Base-by-base conservation (phyloP, 2,329 filamentous ascomycete species). In the Chaetomiaceae sp. region DNA sequence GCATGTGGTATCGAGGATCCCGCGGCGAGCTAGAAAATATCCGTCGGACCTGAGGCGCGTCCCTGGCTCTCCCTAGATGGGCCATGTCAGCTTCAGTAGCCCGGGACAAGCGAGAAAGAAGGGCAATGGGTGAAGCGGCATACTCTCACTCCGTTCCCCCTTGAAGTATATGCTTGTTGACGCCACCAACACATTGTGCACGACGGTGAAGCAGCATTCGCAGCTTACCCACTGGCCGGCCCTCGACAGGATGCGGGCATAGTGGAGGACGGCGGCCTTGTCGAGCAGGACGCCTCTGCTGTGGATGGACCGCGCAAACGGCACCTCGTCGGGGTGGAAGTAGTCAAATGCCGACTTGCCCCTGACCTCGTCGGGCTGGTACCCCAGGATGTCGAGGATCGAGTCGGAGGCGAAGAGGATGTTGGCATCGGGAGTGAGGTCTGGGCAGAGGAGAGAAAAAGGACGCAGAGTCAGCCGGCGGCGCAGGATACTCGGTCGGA, bases 141-240 rank as follows among this genome's bases (percentile, higher is more conserved):
- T 74, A 93, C 88, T 83, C 59, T 88, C 76, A 58, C 84, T 90
- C 60, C 79, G 84, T 52, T 75, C 73, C 19, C 82, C 81, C 44
- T 74, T 71, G 42, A 75, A 74, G 62, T 93, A 94, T 52, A 93
- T 77, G 60, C 84, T 89, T 11, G 83, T 91, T 60, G 86, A 89
- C 33, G 86, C 87, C 39, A 94, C 86, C 65, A 95, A 72, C 18
- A 93, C 86, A 73, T 94, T 84, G 64, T 94, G 86, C 35, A 94
- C 88, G 34, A 94, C 75, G 5, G 88, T 93, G 63, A 94, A 95
- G 64, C 88, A 89, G 65, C 87, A 93, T 67, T 95, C 88, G 66
- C 87, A 93, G 52, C 79, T 81, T 32, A 91, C 70, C 81, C 84
- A 94, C 44, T 75, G 70, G 14, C 84, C 86, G 58, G 83, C 70